Base-by-base conservation (phyloP, 2,329 filamentous ascomycete species). In the Microsporum audouinii region DNA sequence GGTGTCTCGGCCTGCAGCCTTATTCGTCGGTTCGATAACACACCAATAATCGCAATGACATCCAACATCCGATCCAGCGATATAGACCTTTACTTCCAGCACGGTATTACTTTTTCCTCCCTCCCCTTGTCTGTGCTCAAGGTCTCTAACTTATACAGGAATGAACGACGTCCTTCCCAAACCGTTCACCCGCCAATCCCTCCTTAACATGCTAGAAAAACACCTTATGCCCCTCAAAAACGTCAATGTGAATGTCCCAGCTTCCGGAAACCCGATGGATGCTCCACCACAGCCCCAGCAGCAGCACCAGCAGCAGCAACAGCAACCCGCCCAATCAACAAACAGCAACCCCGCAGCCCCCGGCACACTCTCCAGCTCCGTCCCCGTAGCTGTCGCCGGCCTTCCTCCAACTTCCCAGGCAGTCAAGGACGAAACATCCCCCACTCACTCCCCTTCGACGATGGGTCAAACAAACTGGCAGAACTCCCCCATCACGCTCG, bases 161-260 rank as follows among this genome's bases (percentile, higher is more conserved):
- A 96, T 99, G 91, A 95, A 96, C 70, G 94, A 96, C 70, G 92
- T 99, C 17, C 78, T 99, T 63, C 92, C 94, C 0, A 99, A 99
- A 71, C 94, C 94, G 0, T 99, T 99, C 72, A 99, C 94, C 3
- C 87, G 88, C 68, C 88, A 91, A 66, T 89, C 88, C 43, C 89
- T 94, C 78, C 81, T 89, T 61, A 85, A 87, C 66, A 88, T 95
- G 76, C 80, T 99, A 34, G 89, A 94, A 73, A 95, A 92, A 70
- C 90, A 96, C 71, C 79, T 97, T 57, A 82, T 84, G n/a, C 87
- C 91, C 71, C 80, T 96, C 63, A 86, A 95, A 70, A 90, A 89
- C 70, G 82, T 80, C 56, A 36, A 27, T 12, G 33, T 55, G 10
- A 27, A 34, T 12, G 51, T 33, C 8, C 27, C 12, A 10, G 8